Percentiles rank a stretch among this genome's conserved stretches.
These are phyloP conservation scores for Asterophora parasitica DNA, from an alignment of 768 basidiomycete species.

Conservation along the genomic window DNA sequence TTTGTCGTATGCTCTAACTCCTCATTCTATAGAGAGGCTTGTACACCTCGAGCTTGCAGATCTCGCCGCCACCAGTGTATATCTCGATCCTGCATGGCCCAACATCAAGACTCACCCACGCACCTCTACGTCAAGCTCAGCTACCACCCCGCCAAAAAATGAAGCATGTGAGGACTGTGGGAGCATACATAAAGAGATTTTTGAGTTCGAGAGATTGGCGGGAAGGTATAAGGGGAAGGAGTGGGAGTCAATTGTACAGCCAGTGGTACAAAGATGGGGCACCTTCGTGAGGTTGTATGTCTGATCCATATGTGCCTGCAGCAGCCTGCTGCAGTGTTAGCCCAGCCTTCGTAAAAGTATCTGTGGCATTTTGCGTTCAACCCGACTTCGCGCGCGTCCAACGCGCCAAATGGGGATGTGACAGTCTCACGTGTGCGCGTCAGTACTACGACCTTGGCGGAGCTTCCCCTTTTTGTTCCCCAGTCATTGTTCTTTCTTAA, in stretches of 20 bases:
- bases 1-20: not conserved
- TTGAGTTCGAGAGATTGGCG: conserved; percentile 57
- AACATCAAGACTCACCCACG: conserved; percentile 21
- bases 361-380: too few species aligned
- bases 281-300: conserved; percentile 49
- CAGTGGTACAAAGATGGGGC: conserved; percentile 78
- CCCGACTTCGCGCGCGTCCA: too few species aligned
- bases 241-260: conserved; percentile 71
- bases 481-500: too few species aligned
- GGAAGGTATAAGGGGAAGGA: conserved; percentile 61
- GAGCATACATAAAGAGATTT: conserved; percentile 70
- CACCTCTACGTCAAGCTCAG: conserved; percentile 18
- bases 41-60: conserved; percentile 80
- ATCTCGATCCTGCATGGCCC: conserved; percentile 52
- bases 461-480: too few species aligned
- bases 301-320: too few species aligned
- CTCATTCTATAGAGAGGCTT: conserved; percentile 47
- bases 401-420: too few species aligned
- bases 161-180: conserved; percentile 42
- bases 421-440: too few species aligned
- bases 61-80: conserved; percentile 50
- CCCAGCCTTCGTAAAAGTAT: too few species aligned
- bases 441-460: too few species aligned
- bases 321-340: too few species aligned
- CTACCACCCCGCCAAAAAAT: conserved; percentile 17